A percentile compares a stretch with the other conserved stretches of the same genome.
Evolutionary conservation across 2,329 filamentous ascomycete species (phyloP).

Genomic region (Sclerotinia subarctica): DNA sequence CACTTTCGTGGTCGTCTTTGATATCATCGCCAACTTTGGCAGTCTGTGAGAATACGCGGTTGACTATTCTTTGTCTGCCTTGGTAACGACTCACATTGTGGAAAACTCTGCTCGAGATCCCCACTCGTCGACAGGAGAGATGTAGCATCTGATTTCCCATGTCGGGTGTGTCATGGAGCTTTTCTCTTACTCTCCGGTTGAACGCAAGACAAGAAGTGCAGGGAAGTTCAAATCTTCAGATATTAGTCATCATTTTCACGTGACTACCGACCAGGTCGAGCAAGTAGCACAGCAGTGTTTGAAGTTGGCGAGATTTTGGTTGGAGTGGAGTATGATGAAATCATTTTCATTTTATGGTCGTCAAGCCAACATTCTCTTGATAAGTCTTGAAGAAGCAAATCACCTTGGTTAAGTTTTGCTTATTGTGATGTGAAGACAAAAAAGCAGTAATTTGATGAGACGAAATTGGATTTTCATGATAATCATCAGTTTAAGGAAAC

Average conservation of each 20-base stretch:
- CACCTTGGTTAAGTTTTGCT: background rate
- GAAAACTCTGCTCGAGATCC: background rate
- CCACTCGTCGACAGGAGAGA: constrained; percentile 10
- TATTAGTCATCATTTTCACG: background rate
- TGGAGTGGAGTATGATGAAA: background rate
- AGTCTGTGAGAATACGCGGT: constrained; percentile 1
- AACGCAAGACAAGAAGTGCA: background rate
- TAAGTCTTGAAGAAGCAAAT: background rate
- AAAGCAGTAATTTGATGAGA: background rate
- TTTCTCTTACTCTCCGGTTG: background rate
- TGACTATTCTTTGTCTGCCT: background rate
- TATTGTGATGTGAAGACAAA: constrained; percentile 1
- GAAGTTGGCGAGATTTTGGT: background rate
- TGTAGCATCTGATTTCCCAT: constrained; percentile 9
- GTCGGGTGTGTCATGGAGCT: constrained; percentile 1
- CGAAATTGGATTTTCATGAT: constrained; percentile 17
- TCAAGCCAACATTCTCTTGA: background rate
- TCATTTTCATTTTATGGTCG: background rate
- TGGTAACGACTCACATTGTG: background rate
- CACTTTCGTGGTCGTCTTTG: background rate
- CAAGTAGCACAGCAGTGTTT: too few relatives aligned
- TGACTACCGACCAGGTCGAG: background rate
- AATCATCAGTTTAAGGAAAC: background rate
- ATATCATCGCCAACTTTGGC: background rate
- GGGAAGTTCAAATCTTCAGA: background rate